A percentile compares a stretch with the other conserved stretches of the same genome.
Evolutionary conservation across 2,329 filamentous ascomycete genomes (phyloP).

Genomic region (Hypoxylon rubiginosum): DNA sequence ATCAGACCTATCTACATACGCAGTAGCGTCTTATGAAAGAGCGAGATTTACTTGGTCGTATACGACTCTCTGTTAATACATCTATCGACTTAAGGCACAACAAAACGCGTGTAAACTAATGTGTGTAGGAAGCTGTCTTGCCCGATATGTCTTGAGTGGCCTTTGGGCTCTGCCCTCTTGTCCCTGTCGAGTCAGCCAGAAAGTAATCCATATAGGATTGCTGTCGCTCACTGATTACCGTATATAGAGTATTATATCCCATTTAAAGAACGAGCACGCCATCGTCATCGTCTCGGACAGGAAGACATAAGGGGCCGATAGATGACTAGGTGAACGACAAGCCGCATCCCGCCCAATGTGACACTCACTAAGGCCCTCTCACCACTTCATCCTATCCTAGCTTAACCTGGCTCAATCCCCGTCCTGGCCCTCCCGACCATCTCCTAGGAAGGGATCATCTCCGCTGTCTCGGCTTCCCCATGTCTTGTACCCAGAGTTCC

Average conservation of each 20-base stretch:
- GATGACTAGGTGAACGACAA: constrained; percentile 1
- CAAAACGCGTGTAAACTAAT: background rate
- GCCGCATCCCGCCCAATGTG: constrained; percentile 21
- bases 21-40: background rate
- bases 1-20: constrained; percentile 1
- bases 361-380: background rate
- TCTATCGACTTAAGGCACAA: background rate
- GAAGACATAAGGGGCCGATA: background rate
- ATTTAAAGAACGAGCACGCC: background rate
- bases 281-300: background rate
- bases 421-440: background rate
- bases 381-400: background rate
- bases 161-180: background rate
- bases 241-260: background rate
- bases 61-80: background rate
- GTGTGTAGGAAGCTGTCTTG: background rate
- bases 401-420: background rate
- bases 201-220: background rate
- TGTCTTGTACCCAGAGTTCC: background rate
- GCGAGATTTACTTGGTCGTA: background rate
- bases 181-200: background rate
- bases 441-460: constrained; percentile 8
- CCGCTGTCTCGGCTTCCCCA: constrained; percentile 5
- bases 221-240: background rate
- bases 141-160: background rate